Base-by-base conservation (phyloP, 164 flowering plant species). In the Liquidambar formosana region DNA sequence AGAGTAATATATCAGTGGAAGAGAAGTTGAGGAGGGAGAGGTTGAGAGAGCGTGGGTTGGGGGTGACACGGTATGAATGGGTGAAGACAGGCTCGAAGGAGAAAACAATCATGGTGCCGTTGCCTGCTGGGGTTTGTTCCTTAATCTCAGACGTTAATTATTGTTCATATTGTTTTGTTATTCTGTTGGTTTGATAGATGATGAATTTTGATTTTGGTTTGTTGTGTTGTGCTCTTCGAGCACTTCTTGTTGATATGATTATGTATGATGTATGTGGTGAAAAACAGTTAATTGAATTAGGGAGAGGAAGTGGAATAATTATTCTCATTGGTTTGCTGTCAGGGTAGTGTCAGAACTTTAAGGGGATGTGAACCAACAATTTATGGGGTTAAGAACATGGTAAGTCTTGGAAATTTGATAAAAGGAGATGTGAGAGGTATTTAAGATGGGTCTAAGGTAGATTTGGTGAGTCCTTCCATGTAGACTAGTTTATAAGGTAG, bases 41-140 rank as follows among this genome's bases (percentile, higher is more conserved):
- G 64, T 59, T 71, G 57, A 86, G 97, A 81, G 99, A 95, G 75
- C 87, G 94, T 51, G 96, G 99, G 4, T 79, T 95, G 68, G 99
- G 97, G 15, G 99, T 95, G 43, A 95, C 97, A 0, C 84, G 92
- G n/a, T 95, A 92, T 68, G 97, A 95, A 73, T 92, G 97, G 97
- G 85, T 86, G 60, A 93, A 95, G 85, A 70, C 81, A 26, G 67
- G 73, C 75, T 72, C 82, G 3, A 80, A 71, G 77, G 82, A 75
- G 82, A 88, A 78, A 71, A 61, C 77, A 3, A 74, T 95, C 57
- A 88, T 92, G 93, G 95, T 95, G 68, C 97, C 99, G 71, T 79
- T 92, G 86, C 99, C 99, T 67, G 73, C 77, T 47, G 99, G 99
- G 94, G 99, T 92, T 53, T 38, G 96, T 81, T 78, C 66, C 43